Percentiles rank a stretch among this genome's conserved stretches.
Evolutionary conservation across 1,139 yeast genomes (phyloP).

Genomic region (Debaryomyces sp.): DNA sequence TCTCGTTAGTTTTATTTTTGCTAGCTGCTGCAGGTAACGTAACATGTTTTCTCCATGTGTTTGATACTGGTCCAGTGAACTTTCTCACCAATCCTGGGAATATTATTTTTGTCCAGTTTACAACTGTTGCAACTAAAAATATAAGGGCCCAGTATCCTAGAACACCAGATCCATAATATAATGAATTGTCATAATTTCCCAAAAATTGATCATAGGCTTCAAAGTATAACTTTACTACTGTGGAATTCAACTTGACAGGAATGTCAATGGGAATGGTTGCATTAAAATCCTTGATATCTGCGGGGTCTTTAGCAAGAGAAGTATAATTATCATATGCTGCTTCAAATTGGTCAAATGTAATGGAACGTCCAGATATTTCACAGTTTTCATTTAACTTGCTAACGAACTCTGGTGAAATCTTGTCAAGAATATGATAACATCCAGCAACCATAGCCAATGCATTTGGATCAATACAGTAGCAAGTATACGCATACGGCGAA

Average conservation of each 20-base stretch:
- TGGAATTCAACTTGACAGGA: conserved; percentile 25
- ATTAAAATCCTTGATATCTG: conserved; percentile 27
- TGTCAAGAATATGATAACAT: conserved; percentile 12
- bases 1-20: conserved; percentile 27
- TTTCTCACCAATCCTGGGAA: conserved; percentile 27
- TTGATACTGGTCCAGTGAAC: conserved; percentile 26
- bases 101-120: conserved; percentile 42
- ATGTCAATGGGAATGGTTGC: conserved; percentile 18
- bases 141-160: conserved; percentile 54
- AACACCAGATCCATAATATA: conserved; percentile 50
- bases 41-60: conserved; percentile 30
- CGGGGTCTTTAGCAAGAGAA: conserved; percentile 19
- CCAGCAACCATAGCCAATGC: conserved; percentile 22
- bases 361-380: conserved; percentile 9
- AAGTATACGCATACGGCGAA: conserved; percentile 8
- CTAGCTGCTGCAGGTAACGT: conserved; percentile 33
- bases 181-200: conserved; percentile 41
- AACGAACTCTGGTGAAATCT: conserved; percentile 8
- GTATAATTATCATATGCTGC: conserved; percentile 21
- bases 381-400: conserved; percentile 15
- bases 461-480: conserved; percentile 16
- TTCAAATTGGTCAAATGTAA: conserved; percentile 20
- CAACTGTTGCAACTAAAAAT: conserved; percentile 39
- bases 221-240: conserved; percentile 16
- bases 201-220: conserved; percentile 30